Evolutionary conservation across 768 basidiomycete species (phyloP).

Genomic region (Russula vinacea): DNA sequence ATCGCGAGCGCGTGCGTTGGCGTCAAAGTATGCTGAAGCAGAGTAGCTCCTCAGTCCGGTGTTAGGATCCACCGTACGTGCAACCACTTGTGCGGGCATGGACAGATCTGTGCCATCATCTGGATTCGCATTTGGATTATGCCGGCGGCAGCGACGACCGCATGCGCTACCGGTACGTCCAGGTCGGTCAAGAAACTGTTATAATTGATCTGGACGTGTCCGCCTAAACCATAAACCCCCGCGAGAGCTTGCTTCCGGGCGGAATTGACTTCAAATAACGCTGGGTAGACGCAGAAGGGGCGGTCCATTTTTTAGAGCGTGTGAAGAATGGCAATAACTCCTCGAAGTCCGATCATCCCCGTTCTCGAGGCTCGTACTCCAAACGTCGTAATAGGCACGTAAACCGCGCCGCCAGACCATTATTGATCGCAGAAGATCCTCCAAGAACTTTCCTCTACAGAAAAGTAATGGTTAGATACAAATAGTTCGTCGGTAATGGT

Average conservation of each 20-base stretch:
- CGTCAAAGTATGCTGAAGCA: conserved; percentile 26
- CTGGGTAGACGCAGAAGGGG: conserved; percentile 16
- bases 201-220: conserved; percentile 25
- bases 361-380: conserved; percentile 23
- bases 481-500: background rate
- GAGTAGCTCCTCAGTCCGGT: conserved; percentile 26
- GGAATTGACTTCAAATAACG: conserved; percentile 17
- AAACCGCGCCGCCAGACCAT: conserved; percentile 29
- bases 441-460: conserved; percentile 26
- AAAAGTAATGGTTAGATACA: background rate
- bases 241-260: conserved; percentile 16
- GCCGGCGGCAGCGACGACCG: conserved; percentile 17
- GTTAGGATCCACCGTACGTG: conserved; percentile 22
- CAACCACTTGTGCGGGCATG: conserved; percentile 26
- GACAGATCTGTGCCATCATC: conserved; percentile 26
- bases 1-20: conserved; percentile 13
- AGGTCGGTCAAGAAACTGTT: conserved; percentile 27
- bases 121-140: conserved; percentile 24
- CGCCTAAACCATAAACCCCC: conserved; percentile 9
- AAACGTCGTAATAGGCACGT: conserved; percentile 25
- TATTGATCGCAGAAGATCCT: conserved; percentile 28
- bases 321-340: conserved; percentile 22
- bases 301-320: conserved; percentile 27
- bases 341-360: conserved; percentile 27
- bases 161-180: conserved; percentile 27